Conservation (phyloP, 2,329 filamentous ascomycete species). For the Ceratocystis huliohia region DNA sequence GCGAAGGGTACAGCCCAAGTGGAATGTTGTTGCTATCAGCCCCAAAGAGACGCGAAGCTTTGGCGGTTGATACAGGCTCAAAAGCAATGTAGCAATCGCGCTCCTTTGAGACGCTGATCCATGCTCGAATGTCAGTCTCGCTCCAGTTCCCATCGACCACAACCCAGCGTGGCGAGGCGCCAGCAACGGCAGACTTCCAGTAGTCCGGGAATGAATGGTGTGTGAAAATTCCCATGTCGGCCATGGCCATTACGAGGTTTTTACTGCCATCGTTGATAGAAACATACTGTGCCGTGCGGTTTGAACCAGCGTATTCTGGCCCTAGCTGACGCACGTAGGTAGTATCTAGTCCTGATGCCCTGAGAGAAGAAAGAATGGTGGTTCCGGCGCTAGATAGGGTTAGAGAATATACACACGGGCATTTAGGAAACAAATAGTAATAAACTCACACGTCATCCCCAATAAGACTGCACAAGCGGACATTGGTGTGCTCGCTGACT, state of each 20-base stretch:
- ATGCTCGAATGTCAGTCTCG: slow-evolving; percentile 49
- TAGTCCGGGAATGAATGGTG: slow-evolving; percentile 38
- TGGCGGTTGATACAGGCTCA: slow-evolving; percentile 78
- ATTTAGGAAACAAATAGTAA: slow-evolving; percentile 14
- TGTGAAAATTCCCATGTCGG: slow-evolving; percentile 83
- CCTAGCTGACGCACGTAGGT: slow-evolving; percentile 48
- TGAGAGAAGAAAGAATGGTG: slow-evolving; percentile 55
- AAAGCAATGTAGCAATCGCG: slow-evolving; percentile 54
- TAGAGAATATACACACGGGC: background rate
- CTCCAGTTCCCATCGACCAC: slow-evolving; percentile 85
- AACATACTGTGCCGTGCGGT: slow-evolving; percentile 78
- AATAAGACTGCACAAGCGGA: slow-evolving; percentile 67
- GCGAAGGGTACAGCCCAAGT: slow-evolving; percentile 43
- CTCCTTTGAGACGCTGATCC: slow-evolving; percentile 49
- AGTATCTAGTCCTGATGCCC: slow-evolving; percentile 50
- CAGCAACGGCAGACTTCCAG: slow-evolving; percentile 48
- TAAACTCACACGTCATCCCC: slow-evolving; percentile 57
- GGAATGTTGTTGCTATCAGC: slow-evolving; percentile 27
- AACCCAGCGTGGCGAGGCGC: slow-evolving; percentile 56
- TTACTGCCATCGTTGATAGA: slow-evolving; percentile 75
- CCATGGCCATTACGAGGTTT: slow-evolving; percentile 83
- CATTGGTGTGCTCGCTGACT: slow-evolving; percentile 44
- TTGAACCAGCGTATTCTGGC: slow-evolving; percentile 36
- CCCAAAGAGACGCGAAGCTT: slow-evolving; percentile 58
- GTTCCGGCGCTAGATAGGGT: slow-evolving; percentile 50